Evolutionary conservation across 495 filamentous ascomycete genomes (phyloP), one percentile per base, ranked within the genome.

Genomic region (Darksidea phi): DNA sequence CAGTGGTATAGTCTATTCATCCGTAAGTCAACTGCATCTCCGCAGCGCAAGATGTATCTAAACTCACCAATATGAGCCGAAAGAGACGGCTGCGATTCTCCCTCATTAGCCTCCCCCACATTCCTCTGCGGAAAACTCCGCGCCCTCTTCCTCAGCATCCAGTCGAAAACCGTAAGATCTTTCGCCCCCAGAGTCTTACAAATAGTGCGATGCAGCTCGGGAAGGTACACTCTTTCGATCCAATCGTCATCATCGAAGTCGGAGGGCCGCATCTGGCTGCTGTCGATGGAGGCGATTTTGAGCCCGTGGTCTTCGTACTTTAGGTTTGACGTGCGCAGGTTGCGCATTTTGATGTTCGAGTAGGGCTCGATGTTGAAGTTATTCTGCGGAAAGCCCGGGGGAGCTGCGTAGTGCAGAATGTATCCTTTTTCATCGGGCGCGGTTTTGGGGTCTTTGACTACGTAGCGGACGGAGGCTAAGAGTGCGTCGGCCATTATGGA

Each of bases 1-100:
- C 54, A 18, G 54, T 47, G 38, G 54, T 57, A 57, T 57, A 57
- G 28, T 57, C 54, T 57, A 57, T 3, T 17, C 12, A 43, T n/a
- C 13, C 41, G 6, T 20, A 5, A 32, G 47, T 21, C 47, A 6
- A 3, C 17, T n/a, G 15, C 21, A 3, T 24, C 42, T 20, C 24
- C 37, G 21, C 18, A 32, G 13, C 24, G n/a, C 28, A 6, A 43
- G 13, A 43, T 20, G 41, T 15, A 15, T 43, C 13, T 13, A 20
- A 53, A 41, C 48, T 53, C 37, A 52, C 57, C 57, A 53, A 60
- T 60, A 43, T 60, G 57, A 10, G 57, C 57, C 32, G 57, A 60
- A 11, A 60, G 57, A 10, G 48, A 37, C 1, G 48, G 57, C 48
- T 60, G 47, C 32, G 48, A 28, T 15, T 34, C 15, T 6, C 51